Evolutionary conservation across 2,329 filamentous ascomycete genomes (phyloP), one percentile per base, ranked within the genome.

Genomic region (Sporothrix humicola): DNA sequence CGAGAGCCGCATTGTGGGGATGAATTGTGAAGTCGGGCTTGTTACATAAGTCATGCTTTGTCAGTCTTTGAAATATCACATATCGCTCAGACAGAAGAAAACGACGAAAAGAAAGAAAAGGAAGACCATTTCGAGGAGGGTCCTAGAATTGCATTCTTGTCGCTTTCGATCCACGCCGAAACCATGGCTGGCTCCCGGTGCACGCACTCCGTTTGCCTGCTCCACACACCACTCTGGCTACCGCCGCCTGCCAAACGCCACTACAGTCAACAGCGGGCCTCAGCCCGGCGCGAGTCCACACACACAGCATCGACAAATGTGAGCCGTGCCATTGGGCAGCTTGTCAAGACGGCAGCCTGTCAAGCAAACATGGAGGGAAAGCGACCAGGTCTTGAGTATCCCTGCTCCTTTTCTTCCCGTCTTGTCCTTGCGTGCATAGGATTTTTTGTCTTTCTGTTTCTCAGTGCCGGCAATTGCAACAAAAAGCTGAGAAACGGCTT

Each of bases 1-100:
- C 69, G 42, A 71, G 69, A 71, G 69, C 69, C 69, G 69, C 54
- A 71, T 71, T 61, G 54, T 26, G 20, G 69, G 54, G 20, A 61
- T 56, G 69, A 13, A 54, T 17, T 15, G 13, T 13, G 46, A 23
- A 3, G 23, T 52, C 31, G 23, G 15, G 20, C 12, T 26, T 46
- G 17, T 46, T 66, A 10, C 9, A 10, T 66, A 23, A 42, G 15
- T 52, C 46, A 37, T 37, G 65, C 65, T 54, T 69, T 54, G 46
- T 69, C 23, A 69, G 23, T 50, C 48, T 52, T 69, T 54, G 42
- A 8, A 52, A 37, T 54, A 23, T n/a, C 15, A 26, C 31, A 8
- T 20, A 54, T 7, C 3, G 17, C 9, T 10, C 17, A 23, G n/a
- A 20, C 23, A 20, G 58, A 26, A n/a, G 7, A 15, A 37, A 44